Evolutionary conservation across 805 yeast genomes (phyloP), one percentile per base, ranked within the genome.

Genomic region (Cyberlindnera xishuangbannaensis): DNA sequence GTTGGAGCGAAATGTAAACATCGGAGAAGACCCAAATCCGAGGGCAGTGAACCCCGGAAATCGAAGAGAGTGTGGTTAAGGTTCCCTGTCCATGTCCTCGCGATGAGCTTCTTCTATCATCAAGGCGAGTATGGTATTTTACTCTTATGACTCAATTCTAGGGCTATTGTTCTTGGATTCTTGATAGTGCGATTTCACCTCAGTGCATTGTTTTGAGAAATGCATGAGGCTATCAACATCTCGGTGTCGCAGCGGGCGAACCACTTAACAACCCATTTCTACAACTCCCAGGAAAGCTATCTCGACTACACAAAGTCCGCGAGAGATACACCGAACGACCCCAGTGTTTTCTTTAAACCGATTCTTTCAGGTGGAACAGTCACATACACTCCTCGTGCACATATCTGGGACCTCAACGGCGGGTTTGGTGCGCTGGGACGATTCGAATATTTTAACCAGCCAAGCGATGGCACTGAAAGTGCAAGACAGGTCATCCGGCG

Each of bases 331-430:
- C 35, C 44, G 4, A 52, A 56, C 36, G 72, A 69, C 39, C 70
- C 80, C 3, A 33, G 59, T 13, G 63, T 77, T 4, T 67, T 67
- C 39, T 65, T 77, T 41, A 59, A 64, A 25, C 60, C 71, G 5
- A 66, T 67, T 1, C 44, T 60, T 2, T 36, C 42, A 3, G 41
- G 64, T 27, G 56, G 65, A 7, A 57, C 73, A 0, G 69, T 71
- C 1, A 71, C 76, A n/a, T 85, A 76, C 51, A 67, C 80, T n/a
- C 97, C 98, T 1, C 61, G 97, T 35, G 74, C 83, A 0, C 48
- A 86, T 22, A 48, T 86, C n/a, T 85, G 88, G 79, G 97, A 92
- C 41, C 69, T 77, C 28, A 62, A 68, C 15, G 79, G 82, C 30
- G 95, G 95, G 0, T 72, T 68, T 49, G 96, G 97, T 0, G 62